Evolutionary conservation across 805 yeast genomes (phyloP), one percentile per base, ranked within the genome.

Genomic region (Spencermartinsiella europaea): DNA sequence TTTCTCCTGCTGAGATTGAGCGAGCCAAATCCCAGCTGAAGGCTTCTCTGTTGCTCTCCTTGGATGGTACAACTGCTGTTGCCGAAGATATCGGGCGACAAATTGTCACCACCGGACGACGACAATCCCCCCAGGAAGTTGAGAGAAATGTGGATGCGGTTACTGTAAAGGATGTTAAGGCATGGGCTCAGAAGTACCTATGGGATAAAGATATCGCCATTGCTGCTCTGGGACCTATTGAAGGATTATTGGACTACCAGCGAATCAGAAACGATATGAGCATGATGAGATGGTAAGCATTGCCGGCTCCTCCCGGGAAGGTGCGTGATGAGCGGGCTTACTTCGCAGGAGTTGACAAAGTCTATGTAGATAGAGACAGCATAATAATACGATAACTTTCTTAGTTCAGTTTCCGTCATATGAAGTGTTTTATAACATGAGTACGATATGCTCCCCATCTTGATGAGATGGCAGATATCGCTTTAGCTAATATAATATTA

Each of bases 41-140:
- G 69, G 98, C 98, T 1, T 86, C 96, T 0, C 72, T 93, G 46
- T 74, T 93, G 42, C 72, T 93, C 47, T 85, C 96, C 4, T 73
- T 93, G 39, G 99, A 93, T 66, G 96, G 96, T 51, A 82, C 96
- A 12, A 89, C 98, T 5, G 91, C 97, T 4, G 80, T 89, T 42
- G 97, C 97, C 27, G 99, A 93, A 69, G 98, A 93, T 67, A 88
- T 93, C 57, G 99, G 99, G 21, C 82, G 99, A 67, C 99, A 93
- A 66, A 74, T 93, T 46, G 95, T 93, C 38, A 91, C 96, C 44
- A 90, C 98, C 2, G 99, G 99, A 25, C 75, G 70, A 57, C 72
- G 88, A 57, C 71, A 83, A 53, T 68, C 83, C 4, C 89, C 93
- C 3, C 85, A 81, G 61, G 87, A 82, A 53, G 82, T 83, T 10